Evolutionary conservation across 2,329 filamentous ascomycete genomes (phyloP), one percentile per base, ranked within the genome.

Genomic region (Exophiala aquamarina): DNA sequence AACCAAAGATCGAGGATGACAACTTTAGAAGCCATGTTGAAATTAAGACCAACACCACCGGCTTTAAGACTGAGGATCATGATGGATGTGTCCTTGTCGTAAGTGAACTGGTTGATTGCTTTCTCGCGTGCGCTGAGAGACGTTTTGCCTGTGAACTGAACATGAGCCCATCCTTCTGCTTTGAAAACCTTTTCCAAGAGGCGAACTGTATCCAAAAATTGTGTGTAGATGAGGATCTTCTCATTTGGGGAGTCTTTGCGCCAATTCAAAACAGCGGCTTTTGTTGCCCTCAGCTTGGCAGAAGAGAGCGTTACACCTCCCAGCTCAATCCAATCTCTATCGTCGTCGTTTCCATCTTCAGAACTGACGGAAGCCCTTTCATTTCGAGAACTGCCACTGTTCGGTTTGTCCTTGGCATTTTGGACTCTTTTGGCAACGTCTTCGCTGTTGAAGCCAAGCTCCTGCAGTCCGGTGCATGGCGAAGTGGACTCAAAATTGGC

Each of bases 181-280:
- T 66, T 21, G 58, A 77, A 83, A 31, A 84, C 67, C 1, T 65
- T 68, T 0, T 54, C 61, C 2, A 84, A 56, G 14, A 84, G 75
- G 0, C 67, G 59, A 4, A 80, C 69, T 56, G 82, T 75, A 2
- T 71, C 64, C 2, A 77, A 61, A 49, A 81, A 85, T 54, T 84
- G 79, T 0, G 75, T 79, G 54, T 82, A 85, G 36, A 84, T 64
- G 47, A 78, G 78, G 36, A 83, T 73, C 62, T 85, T 84, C 32
- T 72, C 71, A 0, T 66, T 41, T 0, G 68, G 66, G 3, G 75
- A 70, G 10, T 76, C 67, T 1, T 63, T 15, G 13, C 63, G 57
- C 42, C 62, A 66, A 40, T 69, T 68, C n/a, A 72, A 52, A 3
- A 69, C 45, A n/a, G 62, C 50, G 5, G 58, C 54, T 49, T 67